These are phyloP conservation scores for Fistulinella prunicolor DNA, from an alignment of 768 basidiomycete genomes.

Conservation along the genomic window DNA sequence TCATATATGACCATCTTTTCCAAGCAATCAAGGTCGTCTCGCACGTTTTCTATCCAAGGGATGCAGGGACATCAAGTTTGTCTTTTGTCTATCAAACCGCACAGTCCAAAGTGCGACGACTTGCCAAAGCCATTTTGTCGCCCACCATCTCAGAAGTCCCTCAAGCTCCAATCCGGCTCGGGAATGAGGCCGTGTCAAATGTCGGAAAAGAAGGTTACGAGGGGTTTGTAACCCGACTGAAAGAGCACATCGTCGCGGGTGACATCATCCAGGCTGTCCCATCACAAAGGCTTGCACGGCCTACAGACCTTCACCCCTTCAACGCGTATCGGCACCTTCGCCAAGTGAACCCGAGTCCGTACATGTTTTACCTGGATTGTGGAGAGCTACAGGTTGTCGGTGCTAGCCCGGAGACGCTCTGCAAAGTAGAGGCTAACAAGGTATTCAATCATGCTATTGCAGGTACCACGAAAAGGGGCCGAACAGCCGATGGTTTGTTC, in stretches of 20 bases:
- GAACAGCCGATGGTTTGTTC: slow-evolving; percentile 73
- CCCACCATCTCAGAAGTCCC: slow-evolving; percentile 57
- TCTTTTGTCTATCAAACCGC: slow-evolving; percentile 88
- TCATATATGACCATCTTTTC: slow-evolving; percentile 96
- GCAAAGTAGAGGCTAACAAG: slow-evolving; percentile 88
- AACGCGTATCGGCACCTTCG: slow-evolving; percentile 94
- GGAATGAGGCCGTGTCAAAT: slow-evolving; percentile 74
- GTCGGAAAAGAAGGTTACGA: slow-evolving; percentile 94
- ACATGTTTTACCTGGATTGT: slow-evolving; percentile 98
- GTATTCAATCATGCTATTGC: slow-evolving; percentile 99
- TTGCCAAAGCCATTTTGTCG: slow-evolving; percentile 68
- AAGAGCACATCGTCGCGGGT: slow-evolving; percentile 91
- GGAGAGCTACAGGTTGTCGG: slow-evolving; percentile 94
- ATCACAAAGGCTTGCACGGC: slow-evolving; percentile 83
- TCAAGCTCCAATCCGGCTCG: slow-evolving; percentile 63
- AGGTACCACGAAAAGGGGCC: slow-evolving; percentile 87
- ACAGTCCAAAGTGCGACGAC: slow-evolving; percentile 71
- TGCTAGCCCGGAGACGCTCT: slow-evolving; percentile 95
- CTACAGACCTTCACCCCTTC: slow-evolving; percentile 90
- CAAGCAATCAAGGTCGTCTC: slow-evolving; percentile 95
- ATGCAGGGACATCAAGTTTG: slow-evolving; percentile 63
- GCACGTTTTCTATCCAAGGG: slow-evolving; percentile 84
- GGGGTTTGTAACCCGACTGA: slow-evolving; percentile 83
- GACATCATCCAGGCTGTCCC: slow-evolving; percentile 99
- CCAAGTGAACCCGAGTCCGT: slow-evolving; percentile 95